Evolutionary conservation across 768 basidiomycete species (phyloP).

Genomic region (Naganishia onofrii): DNA sequence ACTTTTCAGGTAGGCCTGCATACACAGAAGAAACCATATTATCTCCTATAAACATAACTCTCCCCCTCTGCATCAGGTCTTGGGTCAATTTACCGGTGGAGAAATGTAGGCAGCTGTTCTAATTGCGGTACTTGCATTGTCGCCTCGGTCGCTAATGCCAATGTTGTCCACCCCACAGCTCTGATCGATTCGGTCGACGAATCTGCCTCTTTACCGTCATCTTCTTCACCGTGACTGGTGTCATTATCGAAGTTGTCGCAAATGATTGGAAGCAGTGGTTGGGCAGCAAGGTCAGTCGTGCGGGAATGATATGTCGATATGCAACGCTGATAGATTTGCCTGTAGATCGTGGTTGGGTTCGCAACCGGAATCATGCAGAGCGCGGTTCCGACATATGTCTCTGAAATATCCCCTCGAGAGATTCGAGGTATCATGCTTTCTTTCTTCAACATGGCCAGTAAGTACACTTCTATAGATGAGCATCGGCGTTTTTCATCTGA

Average conservation of each 20-base stretch:
- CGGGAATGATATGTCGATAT: not conserved
- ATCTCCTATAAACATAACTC: not conserved
- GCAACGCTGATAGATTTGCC: not conserved
- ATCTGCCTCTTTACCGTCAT: constrained; percentile 27
- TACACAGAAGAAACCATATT: not conserved
- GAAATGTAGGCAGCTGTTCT: not conserved
- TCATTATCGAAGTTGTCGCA: constrained; percentile 34
- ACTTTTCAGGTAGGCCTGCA: constrained; percentile 28
- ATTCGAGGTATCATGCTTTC: constrained; percentile 31
- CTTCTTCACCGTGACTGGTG: constrained; percentile 32
- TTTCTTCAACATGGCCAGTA: constrained; percentile 30
- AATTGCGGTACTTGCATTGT: not conserved
- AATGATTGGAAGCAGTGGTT: constrained; percentile 30
- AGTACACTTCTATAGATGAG: not conserved
- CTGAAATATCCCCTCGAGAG: constrained; percentile 34
- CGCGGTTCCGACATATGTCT: constrained; percentile 34
- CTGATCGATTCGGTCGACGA: constrained; percentile 32
- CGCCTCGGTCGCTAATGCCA: not conserved
- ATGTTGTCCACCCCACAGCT: not conserved
- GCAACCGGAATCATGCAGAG: constrained; percentile 35
- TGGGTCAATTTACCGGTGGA: constrained; percentile 19
- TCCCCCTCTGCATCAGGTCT: not conserved
- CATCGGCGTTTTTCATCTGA: no score
- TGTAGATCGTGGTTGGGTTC: constrained; percentile 35
- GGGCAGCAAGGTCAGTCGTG: constrained; percentile 27